These are phyloP conservation scores for Beauveria sp. DNA, from an alignment of 2,329 filamentous ascomycete species.

Conservation along the genomic window DNA sequence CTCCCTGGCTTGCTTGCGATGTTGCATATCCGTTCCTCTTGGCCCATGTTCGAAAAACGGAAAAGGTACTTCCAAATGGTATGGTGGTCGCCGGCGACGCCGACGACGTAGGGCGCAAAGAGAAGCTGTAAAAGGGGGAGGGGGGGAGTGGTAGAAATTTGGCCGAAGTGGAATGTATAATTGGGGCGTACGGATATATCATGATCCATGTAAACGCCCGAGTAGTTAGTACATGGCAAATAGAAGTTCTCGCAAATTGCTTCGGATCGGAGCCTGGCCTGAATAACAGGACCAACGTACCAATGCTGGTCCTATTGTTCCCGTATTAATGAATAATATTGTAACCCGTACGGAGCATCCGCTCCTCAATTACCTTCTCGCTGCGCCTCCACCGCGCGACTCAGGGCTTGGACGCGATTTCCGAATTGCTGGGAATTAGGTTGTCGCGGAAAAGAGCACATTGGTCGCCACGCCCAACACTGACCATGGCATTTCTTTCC, in stretches of 20 bases:
- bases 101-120: background rate
- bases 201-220: background rate
- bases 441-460: background rate
- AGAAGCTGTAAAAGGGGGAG: background rate
- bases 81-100: conserved; percentile 21
- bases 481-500: background rate
- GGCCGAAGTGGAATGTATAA: background rate
- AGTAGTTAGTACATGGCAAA: background rate
- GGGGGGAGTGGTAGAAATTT: too few species aligned
- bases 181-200: background rate
- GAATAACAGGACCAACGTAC: too few species aligned
- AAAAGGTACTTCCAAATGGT: conserved; percentile 31
- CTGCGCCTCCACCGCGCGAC: background rate
- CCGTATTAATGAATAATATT: background rate
- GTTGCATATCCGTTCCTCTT: conserved; percentile 37
- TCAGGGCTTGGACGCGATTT: background rate
- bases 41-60: conserved; percentile 30
- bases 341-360: background rate
- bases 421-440: background rate
- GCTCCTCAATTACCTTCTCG: background rate
- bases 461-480: background rate
- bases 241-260: background rate
- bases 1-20: conserved; percentile 33
- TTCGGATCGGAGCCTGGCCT: background rate
- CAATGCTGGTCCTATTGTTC: background rate